A percentile compares a stretch with the other conserved stretches of the same genome.
These are phyloP conservation scores for Biscogniauxia sp. DNA, from an alignment of 2,329 filamentous ascomycete species.

Conservation along the genomic window DNA sequence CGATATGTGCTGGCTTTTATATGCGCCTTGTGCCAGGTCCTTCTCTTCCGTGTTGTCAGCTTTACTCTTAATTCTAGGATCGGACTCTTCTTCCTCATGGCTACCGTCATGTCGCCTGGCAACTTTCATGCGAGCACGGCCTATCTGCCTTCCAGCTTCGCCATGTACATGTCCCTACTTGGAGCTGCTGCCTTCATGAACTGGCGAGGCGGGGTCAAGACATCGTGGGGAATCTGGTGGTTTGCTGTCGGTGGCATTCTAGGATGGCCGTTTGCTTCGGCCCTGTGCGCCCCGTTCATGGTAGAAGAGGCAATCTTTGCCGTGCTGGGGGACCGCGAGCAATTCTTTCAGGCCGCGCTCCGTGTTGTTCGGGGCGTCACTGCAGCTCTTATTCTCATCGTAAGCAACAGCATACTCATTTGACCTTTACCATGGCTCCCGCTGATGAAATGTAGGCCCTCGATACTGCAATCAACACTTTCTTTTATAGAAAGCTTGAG, in stretches of 20 bases:
- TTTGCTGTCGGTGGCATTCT: slow-evolving; percentile 82
- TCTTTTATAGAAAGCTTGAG: slow-evolving; percentile 78
- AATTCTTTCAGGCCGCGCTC: slow-evolving; percentile 56
- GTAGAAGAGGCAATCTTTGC: slow-evolving; percentile 69
- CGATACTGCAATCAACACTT: slow-evolving; percentile 71
- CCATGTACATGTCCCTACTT: slow-evolving; percentile 91
- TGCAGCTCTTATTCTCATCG: slow-evolving; percentile 65
- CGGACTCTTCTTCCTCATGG: slow-evolving; percentile 78
- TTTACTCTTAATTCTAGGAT: slow-evolving; percentile 77
- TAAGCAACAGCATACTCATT: slow-evolving; percentile 40
- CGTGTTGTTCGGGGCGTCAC: slow-evolving; percentile 67
- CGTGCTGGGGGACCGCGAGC: slow-evolving; percentile 53
- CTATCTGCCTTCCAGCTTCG: slow-evolving; percentile 90
- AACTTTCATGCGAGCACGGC: slow-evolving; percentile 90
- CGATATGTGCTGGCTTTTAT: slow-evolving; percentile 70
- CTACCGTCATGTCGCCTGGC: slow-evolving; percentile 76
- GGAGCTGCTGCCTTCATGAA: slow-evolving; percentile 89
- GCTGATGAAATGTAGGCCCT: slow-evolving; percentile 48
- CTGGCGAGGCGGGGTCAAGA: slow-evolving; percentile 76
- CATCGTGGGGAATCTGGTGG: slow-evolving; percentile 82
- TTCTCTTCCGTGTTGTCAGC: slow-evolving; percentile 76
- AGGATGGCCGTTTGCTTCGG: slow-evolving; percentile 92
- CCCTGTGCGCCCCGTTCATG: slow-evolving; percentile 77
- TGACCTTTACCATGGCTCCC: neutral
- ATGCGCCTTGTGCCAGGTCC: slow-evolving; percentile 79